A percentile compares a stretch with the other conserved stretches of the same genome.
phyloP scores from a whole-genome alignment of 495 filamentous ascomycete species.

The Neurospora tetraspora region DNA sequence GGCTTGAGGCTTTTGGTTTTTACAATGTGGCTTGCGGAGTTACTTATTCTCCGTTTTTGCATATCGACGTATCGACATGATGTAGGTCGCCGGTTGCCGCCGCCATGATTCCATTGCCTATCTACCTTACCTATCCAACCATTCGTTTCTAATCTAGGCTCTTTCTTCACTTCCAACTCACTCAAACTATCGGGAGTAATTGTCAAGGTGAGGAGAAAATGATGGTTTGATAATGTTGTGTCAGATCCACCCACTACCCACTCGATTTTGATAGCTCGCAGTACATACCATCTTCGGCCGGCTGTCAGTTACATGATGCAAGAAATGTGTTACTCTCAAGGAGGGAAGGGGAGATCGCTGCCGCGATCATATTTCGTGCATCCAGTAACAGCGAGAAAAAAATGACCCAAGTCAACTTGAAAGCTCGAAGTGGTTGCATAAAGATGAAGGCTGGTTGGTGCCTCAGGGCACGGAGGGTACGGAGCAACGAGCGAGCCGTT shows the following conservation, averaged over 20 bases:
- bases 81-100: not conserved
- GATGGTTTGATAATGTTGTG: too few relatives aligned
- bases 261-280: not conserved
- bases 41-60: not conserved
- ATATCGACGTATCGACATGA: not conserved
- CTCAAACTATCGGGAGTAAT: too few relatives aligned
- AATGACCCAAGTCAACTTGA: not conserved
- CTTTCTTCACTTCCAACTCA: too few relatives aligned
- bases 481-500: not conserved
- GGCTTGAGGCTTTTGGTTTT: not conserved
- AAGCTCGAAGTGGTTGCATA: not conserved
- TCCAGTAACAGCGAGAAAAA: not conserved
- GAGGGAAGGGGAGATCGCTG: not conserved
- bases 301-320: too few relatives aligned
- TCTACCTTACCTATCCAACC: not conserved
- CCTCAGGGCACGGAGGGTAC: not conserved
- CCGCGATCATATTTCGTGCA: not conserved
- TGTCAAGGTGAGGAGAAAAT: too few relatives aligned
- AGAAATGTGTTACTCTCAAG: too few relatives aligned
- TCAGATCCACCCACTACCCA: too few relatives aligned
- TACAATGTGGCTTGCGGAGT: not conserved
- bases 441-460: not conserved
- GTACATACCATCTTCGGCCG: not conserved
- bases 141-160: too few relatives aligned
- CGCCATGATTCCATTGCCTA: not conserved